These are phyloP conservation scores for Schizochytrium sp. DNA, from an alignment of 108 stramenopile genomes.

Conservation along the genomic window DNA sequence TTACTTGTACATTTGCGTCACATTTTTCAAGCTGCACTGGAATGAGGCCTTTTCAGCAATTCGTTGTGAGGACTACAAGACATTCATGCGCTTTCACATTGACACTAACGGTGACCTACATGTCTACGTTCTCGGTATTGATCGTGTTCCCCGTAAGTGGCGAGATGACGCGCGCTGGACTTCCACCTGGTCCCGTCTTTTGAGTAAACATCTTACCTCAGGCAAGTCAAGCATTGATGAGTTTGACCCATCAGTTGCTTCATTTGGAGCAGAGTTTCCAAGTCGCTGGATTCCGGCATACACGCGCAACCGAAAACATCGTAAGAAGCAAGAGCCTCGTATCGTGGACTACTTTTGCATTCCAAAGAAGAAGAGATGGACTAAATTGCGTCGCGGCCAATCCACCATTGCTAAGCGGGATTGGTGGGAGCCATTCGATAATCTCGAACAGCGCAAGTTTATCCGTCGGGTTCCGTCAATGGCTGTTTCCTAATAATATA, in stretches of 20 bases:
- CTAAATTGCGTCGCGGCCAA: slow-evolving; percentile 7
- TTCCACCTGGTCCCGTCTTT: not conserved
- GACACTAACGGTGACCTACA: slow-evolving; percentile 75
- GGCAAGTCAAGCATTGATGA: not conserved
- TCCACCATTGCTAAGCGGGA: slow-evolving; percentile 7
- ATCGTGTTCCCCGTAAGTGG: slow-evolving; percentile 78
- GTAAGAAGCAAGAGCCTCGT: slow-evolving; percentile 57
- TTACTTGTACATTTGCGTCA: slow-evolving; percentile 58
- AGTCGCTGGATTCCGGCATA: slow-evolving; percentile 53
- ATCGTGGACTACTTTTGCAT: slow-evolving; percentile 61
- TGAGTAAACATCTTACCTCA: not conserved
- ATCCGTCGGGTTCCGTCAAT: not conserved
- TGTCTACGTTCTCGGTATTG: slow-evolving; percentile 75
- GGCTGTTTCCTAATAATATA: too few relatives aligned
- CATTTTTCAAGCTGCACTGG: slow-evolving; percentile 57
- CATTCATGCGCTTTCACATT: slow-evolving; percentile 53
- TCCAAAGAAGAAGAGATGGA: slow-evolving; percentile 18
- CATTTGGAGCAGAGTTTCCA: slow-evolving; percentile 1
- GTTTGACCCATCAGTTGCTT: slow-evolving; percentile 54
- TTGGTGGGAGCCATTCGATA: slow-evolving; percentile 46
- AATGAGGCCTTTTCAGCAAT: slow-evolving; percentile 48
- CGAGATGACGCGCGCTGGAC: slow-evolving; percentile 71
- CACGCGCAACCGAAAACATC: not conserved
- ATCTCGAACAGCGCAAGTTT: slow-evolving; percentile 26
- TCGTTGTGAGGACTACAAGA: slow-evolving; percentile 57